Evolutionary conservation across 2,329 filamentous ascomycete species (phyloP).

Genomic region (Penicillium brasilianum): DNA sequence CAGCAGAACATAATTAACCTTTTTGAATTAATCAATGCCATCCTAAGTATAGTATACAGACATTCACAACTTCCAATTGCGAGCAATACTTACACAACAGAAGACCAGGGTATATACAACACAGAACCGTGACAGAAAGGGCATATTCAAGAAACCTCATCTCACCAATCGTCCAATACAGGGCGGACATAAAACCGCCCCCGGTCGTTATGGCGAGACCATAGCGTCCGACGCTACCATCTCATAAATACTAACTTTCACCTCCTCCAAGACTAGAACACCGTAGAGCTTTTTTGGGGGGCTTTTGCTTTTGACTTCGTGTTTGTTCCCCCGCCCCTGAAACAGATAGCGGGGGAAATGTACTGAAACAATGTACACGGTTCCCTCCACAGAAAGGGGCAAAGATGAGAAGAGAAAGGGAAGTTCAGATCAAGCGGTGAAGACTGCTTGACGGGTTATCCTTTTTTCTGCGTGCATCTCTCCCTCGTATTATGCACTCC

Average conservation of each 20-base stretch:
- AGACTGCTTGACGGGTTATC: background rate
- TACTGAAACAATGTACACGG: background rate
- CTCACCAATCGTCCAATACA: background rate
- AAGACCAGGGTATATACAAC: conserved; percentile 10
- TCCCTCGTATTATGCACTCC: background rate
- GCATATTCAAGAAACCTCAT: background rate
- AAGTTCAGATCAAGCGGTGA: background rate
- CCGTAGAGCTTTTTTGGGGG: conserved; percentile 8
- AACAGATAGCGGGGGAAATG: background rate
- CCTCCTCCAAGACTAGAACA: background rate
- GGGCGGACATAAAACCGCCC: background rate
- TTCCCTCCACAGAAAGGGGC: background rate
- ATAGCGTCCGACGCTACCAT: background rate
- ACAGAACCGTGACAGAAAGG: background rate
- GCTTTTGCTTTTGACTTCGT: conserved; percentile 11
- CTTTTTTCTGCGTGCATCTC: background rate
- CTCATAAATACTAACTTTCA: background rate
- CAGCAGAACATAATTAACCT: background rate
- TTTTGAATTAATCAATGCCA: too few species aligned
- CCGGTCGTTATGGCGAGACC: background rate
- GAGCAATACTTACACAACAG: conserved; percentile 12
- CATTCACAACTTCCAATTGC: conserved; percentile 5
- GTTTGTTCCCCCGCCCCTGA: background rate
- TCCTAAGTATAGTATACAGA: background rate
- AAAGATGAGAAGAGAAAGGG: background rate